phyloP scores from a whole-genome alignment of 257 asterid species.

The Ehretia macrophylla region DNA sequence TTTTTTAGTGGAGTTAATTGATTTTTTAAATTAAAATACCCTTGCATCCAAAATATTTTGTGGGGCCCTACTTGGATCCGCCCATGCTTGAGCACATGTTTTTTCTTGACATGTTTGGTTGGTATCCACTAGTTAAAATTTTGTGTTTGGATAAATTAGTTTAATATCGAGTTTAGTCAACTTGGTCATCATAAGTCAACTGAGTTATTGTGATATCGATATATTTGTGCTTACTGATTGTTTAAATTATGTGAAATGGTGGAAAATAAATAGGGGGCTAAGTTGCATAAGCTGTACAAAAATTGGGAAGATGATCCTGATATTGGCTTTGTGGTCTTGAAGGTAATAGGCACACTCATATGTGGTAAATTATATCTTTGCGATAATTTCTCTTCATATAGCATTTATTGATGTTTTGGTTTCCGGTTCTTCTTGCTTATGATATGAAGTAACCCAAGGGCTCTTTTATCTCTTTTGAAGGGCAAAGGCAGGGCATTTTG shows the following conservation, averaged over 20 bases:
- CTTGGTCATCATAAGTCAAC: too few relatives aligned
- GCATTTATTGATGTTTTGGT: constrained; percentile 10
- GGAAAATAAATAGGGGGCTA: constrained; percentile 36
- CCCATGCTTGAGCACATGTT: too few relatives aligned
- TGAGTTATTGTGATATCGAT: neutral
- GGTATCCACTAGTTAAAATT: constrained; percentile 5
- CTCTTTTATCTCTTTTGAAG: constrained; percentile 47
- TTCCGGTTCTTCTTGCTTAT: constrained; percentile 9
- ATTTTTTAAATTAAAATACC: too few relatives aligned
- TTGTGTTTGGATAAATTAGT: neutral
- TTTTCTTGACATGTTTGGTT: neutral
- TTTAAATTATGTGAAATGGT: neutral
- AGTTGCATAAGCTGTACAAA: constrained; percentile 72
- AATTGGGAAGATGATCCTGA: constrained; percentile 85
- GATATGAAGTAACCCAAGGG: constrained; percentile 17
- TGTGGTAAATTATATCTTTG: neutral
- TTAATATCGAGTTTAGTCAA: neutral
- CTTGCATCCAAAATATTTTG: too few relatives aligned
- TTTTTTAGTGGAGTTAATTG: too few relatives aligned
- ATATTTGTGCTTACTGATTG: neutral
- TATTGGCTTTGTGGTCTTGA: constrained; percentile 63
- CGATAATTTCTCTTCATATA: neutral
- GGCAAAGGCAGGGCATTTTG: constrained; percentile 88
- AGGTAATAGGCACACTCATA: constrained; percentile 41
- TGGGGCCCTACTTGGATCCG: too few relatives aligned